Evolutionary conservation across 2,329 filamentous ascomycete species (phyloP), one percentile per base, ranked within the genome.

Genomic region (Aspergillus floridensis): DNA sequence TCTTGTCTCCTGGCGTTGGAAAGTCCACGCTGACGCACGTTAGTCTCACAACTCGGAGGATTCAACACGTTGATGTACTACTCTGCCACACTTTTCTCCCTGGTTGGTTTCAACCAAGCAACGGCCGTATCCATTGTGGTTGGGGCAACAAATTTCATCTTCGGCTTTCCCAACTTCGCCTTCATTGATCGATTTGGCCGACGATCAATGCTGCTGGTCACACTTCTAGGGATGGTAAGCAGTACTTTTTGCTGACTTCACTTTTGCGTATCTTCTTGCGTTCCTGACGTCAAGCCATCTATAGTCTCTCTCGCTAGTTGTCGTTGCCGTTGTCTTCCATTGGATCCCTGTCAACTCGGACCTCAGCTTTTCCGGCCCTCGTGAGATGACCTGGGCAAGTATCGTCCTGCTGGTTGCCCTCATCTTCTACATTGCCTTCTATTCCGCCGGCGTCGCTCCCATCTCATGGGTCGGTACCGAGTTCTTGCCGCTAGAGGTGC

Each of bases 401-500:
- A 69, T 68, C 32, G 59, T 80, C 4, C 71, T 80, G 31, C 67
- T 81, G 2, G 74, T 80, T 10, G 76, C 73, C 16, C 79, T 82
- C 14, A 75, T 82, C 10, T 64, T 76, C 38, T 78, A 78, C 60
- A 75, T 78, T 26, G 73, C 67, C 5, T 81, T 78, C 68, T 82
- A 78, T 68, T 74, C 75, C 1, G 74, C 74, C 2, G 77, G 78
- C 38, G 76, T 83, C 2, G 81, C 78, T 0, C 51, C 51, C 4
- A 81, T 76, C 11, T 74, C 78, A 3, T 83, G 81, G 80, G 71
- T 81, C 7, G 75, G 72, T 14, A 78, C 75, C 5, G 81, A 82
- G 29, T 75, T 82, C 59, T 77, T 80, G 50, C 77, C 79, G 0
- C 71, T 81, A 48, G 79, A 82, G 56, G 78, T 82, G 14, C 73